Base-by-base conservation (phyloP, 164 flowering plant species). In the Pachysandra terminalis region DNA sequence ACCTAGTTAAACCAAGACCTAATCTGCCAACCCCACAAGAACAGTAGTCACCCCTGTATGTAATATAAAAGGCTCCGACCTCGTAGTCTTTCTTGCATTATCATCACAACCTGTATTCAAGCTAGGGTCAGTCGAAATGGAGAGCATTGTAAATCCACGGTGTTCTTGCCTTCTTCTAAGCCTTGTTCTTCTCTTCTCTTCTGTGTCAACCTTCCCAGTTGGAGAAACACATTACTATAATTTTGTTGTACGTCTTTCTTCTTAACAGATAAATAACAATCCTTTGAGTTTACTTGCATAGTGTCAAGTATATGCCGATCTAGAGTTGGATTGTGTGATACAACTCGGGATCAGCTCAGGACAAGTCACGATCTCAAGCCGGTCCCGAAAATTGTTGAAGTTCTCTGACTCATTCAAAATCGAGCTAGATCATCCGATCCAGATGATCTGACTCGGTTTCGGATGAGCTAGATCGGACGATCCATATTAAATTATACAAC, bases 151-250 rank as follows among this genome's bases (percentile, higher is more conserved):
- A 57, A 70, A 65, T 71, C 45, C 59, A 9, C 35, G 56, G 53
- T 52, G 64, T 52, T 52, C 21, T 63, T 69, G 22, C 64, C 51
- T 66, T 59, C 61, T 72, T 12, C 65, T 79, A 25, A 61, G 63
- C 54, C 49, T 76, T 25, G 23, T 68, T 13, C 28, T 74, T 56
- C n/a, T 73, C 55, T 49, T 72, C 5, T 60, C 71, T 26, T 71
- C 65, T 14, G 51, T 72, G 7, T 61, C 78, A 59, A 68, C 74
- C 14, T 71, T 72, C 9, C 63, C 77, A 19, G 40, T 22, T 59
- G 79, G 84, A 37, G 81, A 81, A 77, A 74, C 61, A 64, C 83
- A 82, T 63, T 67, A 71, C 83, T 79, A 82, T 72, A 73, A 75
- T 5, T 85, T 85, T 71, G 70, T 73, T 45, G 89, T 85, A 85